These are phyloP conservation scores for Bothriochloa decipiens DNA, from an alignment of 176 grass and related monocot genomes.

Conservation along the genomic window DNA sequence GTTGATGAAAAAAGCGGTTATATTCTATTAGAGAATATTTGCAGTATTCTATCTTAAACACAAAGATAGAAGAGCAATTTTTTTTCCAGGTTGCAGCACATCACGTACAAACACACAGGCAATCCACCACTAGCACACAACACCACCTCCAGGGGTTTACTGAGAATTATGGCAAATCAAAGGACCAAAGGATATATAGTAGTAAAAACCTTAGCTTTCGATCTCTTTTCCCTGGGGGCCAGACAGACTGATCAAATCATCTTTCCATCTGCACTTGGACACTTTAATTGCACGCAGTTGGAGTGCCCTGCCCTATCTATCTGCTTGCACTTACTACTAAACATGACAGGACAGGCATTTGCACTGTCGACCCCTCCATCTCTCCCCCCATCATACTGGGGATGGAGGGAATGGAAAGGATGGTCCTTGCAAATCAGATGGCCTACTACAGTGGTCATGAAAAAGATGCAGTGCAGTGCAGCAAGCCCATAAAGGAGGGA, in stretches of 20 bases:
- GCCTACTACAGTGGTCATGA: constrained; percentile 1
- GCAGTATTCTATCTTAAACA: too few relatives aligned
- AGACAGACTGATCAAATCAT: background rate
- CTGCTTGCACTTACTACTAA: constrained; percentile 11
- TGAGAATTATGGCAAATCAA: background rate
- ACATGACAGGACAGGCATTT: constrained; percentile 41
- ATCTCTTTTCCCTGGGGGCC: background rate
- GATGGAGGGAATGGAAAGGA: background rate
- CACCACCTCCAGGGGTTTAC: background rate
- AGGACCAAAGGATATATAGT: background rate
- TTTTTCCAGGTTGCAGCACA: too few relatives aligned
- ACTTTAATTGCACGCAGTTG: constrained; percentile 46
- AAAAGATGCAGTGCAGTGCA: constrained; percentile 29
- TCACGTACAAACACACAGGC: too few relatives aligned
- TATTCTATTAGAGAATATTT: background rate
- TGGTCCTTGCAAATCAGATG: constrained; percentile 36
- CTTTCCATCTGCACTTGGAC: constrained; percentile 30
- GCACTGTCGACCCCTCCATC: background rate
- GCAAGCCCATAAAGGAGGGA: constrained; percentile 41
- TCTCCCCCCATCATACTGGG: background rate
- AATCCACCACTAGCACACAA: too few relatives aligned
- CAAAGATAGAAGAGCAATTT: too few relatives aligned
- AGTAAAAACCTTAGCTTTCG: background rate
- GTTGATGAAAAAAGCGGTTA: background rate
- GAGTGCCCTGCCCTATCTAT: constrained; percentile 18